Base-by-base conservation (phyloP, 148 eudicot species). In the Pharnaceum exiguum region DNA sequence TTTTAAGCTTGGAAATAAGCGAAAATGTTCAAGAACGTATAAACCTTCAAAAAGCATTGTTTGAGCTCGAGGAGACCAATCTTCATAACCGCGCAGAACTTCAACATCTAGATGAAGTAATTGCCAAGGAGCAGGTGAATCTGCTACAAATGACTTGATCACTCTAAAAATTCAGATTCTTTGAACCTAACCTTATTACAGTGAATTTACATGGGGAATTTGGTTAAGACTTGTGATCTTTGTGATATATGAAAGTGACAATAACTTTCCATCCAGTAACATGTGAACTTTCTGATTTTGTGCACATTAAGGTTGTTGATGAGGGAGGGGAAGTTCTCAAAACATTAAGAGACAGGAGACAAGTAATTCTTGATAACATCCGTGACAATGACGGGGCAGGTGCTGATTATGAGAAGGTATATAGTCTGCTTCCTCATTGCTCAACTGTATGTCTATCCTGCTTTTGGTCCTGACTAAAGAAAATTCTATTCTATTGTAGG, bases 21-120 rank as follows among this genome's bases (percentile, higher is more conserved):
- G 90, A 84, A 76, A 87, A 87, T 59, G 90, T 87, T 51, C 95
- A 81, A 73, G 95, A 87, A 52, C 79, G 95, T 59, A 87, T 87
- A 72, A 87, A 87, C 64, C 67, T 87, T 54, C 95, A 87, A 71
- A 87, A 87, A 73, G 90, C 95, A 54, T 54, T 87, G 39, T 82
- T 82, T 75, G 95, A 87, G 65, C 78, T 87, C 42, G 90, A 87
- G 65, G 95, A 84, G 67, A 84, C 78, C 60, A 84, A 87, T 71
- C 62, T 77, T 75, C 78, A 66, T 46, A 87, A 81, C 70, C 85
- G 80, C 33, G 48, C 59, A 55, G 95, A 87, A 72, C 80, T 87
- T 46, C 85, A 77, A 69, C 77, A 75, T 46, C 95, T 87, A 68
- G 95, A 87, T 75, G 87, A 79, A 71, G 88, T 79, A 45, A 82